A percentile compares a stretch with the other conserved stretches of the same genome.
phyloP scores from a whole-genome alignment of 495 filamentous ascomycete species.

The Penicillium cinerascens region DNA sequence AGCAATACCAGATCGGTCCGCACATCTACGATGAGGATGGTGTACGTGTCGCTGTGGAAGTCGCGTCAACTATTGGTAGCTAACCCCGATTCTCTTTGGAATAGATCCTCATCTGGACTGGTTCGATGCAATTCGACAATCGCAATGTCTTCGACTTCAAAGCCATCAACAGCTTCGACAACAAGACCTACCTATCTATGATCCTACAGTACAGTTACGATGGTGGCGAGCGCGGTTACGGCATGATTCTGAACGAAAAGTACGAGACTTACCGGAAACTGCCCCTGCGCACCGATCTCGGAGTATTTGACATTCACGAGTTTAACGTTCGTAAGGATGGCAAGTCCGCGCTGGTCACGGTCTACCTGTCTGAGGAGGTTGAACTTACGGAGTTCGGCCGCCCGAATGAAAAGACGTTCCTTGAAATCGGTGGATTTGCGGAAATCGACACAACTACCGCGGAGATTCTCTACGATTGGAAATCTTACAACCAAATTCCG shows the following conservation, averaged over 20 bases:
- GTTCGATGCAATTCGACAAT: slow-evolving; percentile 28
- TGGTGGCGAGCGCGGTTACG: slow-evolving; percentile 25
- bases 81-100: not conserved
- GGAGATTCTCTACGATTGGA: slow-evolving; percentile 43
- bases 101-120: slow-evolving; percentile 36
- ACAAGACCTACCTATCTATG: slow-evolving; percentile 38
- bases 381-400: slow-evolving; percentile 37
- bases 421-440: slow-evolving; percentile 34
- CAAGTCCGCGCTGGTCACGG: slow-evolving; percentile 35
- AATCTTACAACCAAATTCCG: slow-evolving; percentile 35
- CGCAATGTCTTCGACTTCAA: slow-evolving; percentile 39
- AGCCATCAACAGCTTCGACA: slow-evolving; percentile 26
- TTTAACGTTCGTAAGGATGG: slow-evolving; percentile 39
- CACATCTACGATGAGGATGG: slow-evolving; percentile 40
- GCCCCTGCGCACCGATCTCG: slow-evolving; percentile 28
- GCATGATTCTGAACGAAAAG: slow-evolving; percentile 27
- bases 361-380: slow-evolving; percentile 42
- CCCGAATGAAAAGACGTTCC: slow-evolving; percentile 24
- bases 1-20: slow-evolving; percentile 34
- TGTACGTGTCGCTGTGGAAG: slow-evolving; percentile 17
- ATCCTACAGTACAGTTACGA: slow-evolving; percentile 35
- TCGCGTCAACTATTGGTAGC: not conserved
- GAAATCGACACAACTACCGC: slow-evolving; percentile 43
- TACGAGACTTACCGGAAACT: slow-evolving; percentile 34
- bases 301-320: slow-evolving; percentile 44